Conservation (phyloP, 768 basidiomycete genomes). For the Rhodotorula graminis region DNA sequence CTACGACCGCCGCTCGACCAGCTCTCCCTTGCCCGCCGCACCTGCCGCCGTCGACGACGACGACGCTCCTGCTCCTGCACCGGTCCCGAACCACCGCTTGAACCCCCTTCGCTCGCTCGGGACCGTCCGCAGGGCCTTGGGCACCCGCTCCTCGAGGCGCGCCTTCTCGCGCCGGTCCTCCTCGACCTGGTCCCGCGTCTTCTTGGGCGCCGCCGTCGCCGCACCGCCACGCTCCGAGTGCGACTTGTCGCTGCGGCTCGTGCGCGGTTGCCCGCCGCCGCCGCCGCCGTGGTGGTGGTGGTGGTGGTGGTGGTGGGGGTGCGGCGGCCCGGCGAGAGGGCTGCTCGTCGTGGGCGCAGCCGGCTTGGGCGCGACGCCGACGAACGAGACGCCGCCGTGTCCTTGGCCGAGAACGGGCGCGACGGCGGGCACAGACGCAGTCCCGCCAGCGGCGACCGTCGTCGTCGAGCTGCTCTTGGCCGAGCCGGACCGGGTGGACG, state of each 20-base stretch:
- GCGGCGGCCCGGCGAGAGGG: neutral
- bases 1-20: too few relatives aligned
- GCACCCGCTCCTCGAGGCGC: constrained; percentile 18
- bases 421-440: neutral
- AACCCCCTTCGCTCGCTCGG: constrained; percentile 20
- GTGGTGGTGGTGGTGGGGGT: neutral
- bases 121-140: constrained; percentile 21
- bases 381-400: constrained; percentile 30
- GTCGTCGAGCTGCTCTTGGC: neutral
- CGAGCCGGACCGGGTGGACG: constrained; percentile 4
- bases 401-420: constrained; percentile 14
- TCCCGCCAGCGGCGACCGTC: neutral
- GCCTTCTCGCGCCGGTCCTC: constrained; percentile 14
- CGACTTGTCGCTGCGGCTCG: constrained; percentile 4
- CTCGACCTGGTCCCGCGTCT: constrained; percentile 27
- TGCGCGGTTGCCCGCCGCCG: neutral
- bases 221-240: constrained; percentile 17
- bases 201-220: neutral
- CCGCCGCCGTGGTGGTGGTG: neutral
- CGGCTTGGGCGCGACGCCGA: neutral
- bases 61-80: too few relatives aligned
- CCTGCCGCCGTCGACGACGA: too few relatives aligned
- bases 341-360: neutral
- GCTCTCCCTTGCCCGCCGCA: too few relatives aligned
- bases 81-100: constrained; percentile 8